These are phyloP conservation scores for Exophiala sideris DNA, from an alignment of 2,329 filamentous ascomycete species.

Conservation along the genomic window DNA sequence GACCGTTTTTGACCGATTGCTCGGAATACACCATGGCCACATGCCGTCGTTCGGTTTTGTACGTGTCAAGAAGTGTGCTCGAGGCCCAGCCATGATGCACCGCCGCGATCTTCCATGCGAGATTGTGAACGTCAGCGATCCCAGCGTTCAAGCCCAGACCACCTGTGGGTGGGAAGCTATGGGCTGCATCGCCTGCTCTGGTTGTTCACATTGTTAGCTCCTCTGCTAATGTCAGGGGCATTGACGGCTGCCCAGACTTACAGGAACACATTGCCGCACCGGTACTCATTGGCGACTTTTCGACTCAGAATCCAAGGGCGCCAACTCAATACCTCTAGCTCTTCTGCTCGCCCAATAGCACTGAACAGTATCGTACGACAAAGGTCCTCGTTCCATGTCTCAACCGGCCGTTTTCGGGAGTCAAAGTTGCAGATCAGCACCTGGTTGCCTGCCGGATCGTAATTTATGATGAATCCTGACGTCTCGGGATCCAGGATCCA, in stretches of 20 bases:
- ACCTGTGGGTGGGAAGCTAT: conserved; percentile 54
- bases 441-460: conserved; percentile 42
- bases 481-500: conserved; percentile 45
- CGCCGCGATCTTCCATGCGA: conserved; percentile 52
- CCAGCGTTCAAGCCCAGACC: conserved; percentile 60
- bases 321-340: conserved; percentile 41
- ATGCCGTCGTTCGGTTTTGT: conserved; percentile 38
- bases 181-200: conserved; percentile 55
- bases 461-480: conserved; percentile 46
- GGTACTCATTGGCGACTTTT: conserved; percentile 41
- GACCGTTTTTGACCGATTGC: conserved; percentile 46
- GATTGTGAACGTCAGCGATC: conserved; percentile 52
- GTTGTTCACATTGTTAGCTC: conserved; percentile 49
- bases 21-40: conserved; percentile 40
- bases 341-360: conserved; percentile 26
- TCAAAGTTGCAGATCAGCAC: conserved; percentile 47
- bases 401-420: conserved; percentile 34
- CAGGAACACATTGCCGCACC: conserved; percentile 38
- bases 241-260: conserved; percentile 44
- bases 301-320: conserved; percentile 43
- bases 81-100: conserved; percentile 34
- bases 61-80: conserved; percentile 35
- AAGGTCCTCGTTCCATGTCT: conserved; percentile 36
- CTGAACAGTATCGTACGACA: conserved; percentile 34
- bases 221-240: conserved; percentile 58